Conservation (phyloP, 2,329 filamentous ascomycete species). For the Fusarium sp. region DNA sequence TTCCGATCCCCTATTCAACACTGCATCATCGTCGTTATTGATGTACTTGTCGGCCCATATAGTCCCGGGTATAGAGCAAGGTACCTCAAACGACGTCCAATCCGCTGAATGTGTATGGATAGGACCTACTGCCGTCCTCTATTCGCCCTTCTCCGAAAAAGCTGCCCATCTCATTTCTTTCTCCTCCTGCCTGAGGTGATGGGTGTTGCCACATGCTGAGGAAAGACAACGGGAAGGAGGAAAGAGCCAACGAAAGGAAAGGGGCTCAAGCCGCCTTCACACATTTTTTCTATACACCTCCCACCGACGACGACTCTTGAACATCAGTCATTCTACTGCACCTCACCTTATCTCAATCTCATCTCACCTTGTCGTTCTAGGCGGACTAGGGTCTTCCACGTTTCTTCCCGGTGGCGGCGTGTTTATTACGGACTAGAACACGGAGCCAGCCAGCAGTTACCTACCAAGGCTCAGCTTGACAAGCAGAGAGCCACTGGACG, state of each 20-base stretch:
- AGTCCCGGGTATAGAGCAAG: not conserved
- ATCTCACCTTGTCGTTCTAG: not conserved
- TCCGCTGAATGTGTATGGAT: not conserved
- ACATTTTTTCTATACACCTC: not conserved
- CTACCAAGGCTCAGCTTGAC: slow-evolving; percentile 1
- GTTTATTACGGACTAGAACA: slow-evolving; percentile 12
- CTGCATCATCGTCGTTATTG: not conserved
- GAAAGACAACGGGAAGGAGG: not conserved
- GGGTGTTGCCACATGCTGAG: slow-evolving; percentile 1
- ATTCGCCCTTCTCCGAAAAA: slow-evolving; percentile 1
- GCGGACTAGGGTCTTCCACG: slow-evolving; percentile 9
- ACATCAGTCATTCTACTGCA: not conserved
- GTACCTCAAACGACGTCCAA: not conserved
- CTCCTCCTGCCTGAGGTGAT: not conserved
- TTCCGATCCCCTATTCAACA: slow-evolving; percentile 2
- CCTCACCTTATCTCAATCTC: slow-evolving; percentile 10
- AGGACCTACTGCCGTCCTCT: not conserved
- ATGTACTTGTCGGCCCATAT: slow-evolving; percentile 2
- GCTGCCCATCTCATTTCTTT: slow-evolving; percentile 10
- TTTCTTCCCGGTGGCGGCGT: slow-evolving; percentile 24
- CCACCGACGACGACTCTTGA: not conserved
- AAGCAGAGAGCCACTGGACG: not conserved
- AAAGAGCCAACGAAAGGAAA: not conserved
- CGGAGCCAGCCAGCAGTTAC: slow-evolving; percentile 1
- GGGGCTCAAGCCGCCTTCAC: not conserved